Evolutionary conservation across 2,329 filamentous ascomycete genomes (phyloP).

Genomic region (Fusarium scirpi): DNA sequence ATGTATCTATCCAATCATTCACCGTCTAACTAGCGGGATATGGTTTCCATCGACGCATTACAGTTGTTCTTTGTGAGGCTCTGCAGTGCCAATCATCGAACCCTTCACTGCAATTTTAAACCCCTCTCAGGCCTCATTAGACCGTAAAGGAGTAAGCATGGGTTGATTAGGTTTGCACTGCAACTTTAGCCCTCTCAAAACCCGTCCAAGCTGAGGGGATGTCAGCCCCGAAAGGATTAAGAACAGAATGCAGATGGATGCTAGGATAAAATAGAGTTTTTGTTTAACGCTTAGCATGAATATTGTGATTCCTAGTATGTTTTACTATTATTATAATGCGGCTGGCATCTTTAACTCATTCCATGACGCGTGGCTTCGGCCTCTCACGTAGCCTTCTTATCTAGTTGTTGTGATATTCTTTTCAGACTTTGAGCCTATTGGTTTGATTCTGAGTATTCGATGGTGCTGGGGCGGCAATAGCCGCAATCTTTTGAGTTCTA

Average conservation of each 20-base stretch:
- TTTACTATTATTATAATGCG: slow-evolving; percentile 13
- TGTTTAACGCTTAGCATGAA: slow-evolving; percentile 37
- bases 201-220: too few relatives aligned
- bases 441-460: not conserved
- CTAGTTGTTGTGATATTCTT: slow-evolving; percentile 1
- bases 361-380: slow-evolving; percentile 41
- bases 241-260: not conserved
- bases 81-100: too few relatives aligned
- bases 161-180: too few relatives aligned
- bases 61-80: too few relatives aligned
- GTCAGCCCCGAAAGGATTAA: too few relatives aligned
- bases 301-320: slow-evolving; percentile 26
- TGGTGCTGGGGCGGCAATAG: slow-evolving; percentile 24
- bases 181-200: too few relatives aligned
- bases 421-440: not conserved
- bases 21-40: too few relatives aligned
- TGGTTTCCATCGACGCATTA: too few relatives aligned
- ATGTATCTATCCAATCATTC: too few relatives aligned
- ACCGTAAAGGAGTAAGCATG: too few relatives aligned
- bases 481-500: not conserved
- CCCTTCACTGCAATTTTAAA: too few relatives aligned
- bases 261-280: slow-evolving; percentile 7
- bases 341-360: slow-evolving; percentile 42
- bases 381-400: slow-evolving; percentile 26
- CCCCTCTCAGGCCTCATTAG: too few relatives aligned